Base-by-base conservation (phyloP, 2,329 filamentous ascomycete genomes). In the Penicillium nordicum region DNA sequence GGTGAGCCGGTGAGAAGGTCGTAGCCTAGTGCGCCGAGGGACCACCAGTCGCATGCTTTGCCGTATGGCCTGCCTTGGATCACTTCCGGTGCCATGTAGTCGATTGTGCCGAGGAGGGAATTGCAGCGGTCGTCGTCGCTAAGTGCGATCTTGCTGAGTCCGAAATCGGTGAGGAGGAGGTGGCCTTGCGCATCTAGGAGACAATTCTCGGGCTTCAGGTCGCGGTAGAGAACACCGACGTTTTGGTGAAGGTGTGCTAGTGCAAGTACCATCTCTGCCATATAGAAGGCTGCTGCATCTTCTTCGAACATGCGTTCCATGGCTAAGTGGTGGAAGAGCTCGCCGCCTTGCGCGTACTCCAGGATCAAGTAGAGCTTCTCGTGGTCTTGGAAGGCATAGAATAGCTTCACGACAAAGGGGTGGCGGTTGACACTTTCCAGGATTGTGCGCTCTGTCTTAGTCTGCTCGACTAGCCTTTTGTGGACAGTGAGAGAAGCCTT, bases 71-170 rank as follows among this genome's bases (percentile, higher is more conserved):
- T 87, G 59, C 92, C 92, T 60, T 87, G 84, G 58, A 99, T 86
- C 50, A 99, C 89, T 76, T 99, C 94, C 0, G 94, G 94, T 0
- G 94, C 95, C 94, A 99, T 99, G 82, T 99, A 99, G 73, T 97
- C 94, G 57, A 97, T 88, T 0, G 94, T 99, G 49, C 94, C 94
- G 10, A 97, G 85, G 63, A 97, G 88, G 41, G 91, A 96, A 75
- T 92, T 90, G 80, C 93, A 97, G 32, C 80, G 81, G 62, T 82
- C 82, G 53, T 84, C 82, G 53, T 84, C 76, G 56, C 92, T 87
- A 16, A 94, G 83, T 0, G 92, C 88, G 32, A 97, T 94, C 76
- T 99, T 99, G 77, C 90, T 96, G 18, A 99, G 84, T 5, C 94
- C 94, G 72, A 99, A 99, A 74, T 99, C 95, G 1, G 95, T 97